Evolutionary conservation across 2,329 filamentous ascomycete species (phyloP).

Genomic region (Monosporascus sp.): DNA sequence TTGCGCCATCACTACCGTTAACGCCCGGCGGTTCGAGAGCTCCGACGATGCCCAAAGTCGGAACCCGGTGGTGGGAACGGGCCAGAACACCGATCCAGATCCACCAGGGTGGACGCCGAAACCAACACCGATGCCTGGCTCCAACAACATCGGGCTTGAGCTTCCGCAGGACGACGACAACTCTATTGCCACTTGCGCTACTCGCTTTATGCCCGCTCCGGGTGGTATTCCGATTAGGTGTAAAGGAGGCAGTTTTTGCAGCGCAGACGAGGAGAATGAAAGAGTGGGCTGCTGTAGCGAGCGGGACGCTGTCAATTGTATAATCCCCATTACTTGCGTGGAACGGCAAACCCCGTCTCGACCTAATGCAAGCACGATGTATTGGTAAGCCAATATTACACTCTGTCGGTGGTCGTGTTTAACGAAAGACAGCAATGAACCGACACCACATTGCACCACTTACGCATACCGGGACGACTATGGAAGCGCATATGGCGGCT

Average conservation of each 20-base stretch:
- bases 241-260: constrained; percentile 14
- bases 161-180: constrained; percentile 11
- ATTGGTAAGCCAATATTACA: constrained; percentile 16
- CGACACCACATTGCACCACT: background rate
- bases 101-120: constrained; percentile 21
- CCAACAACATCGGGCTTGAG: constrained; percentile 15
- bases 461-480: background rate
- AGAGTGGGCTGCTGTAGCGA: constrained; percentile 24
- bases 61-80: constrained; percentile 20
- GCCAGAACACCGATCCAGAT: constrained; percentile 14
- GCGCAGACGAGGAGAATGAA: constrained; percentile 6
- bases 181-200: constrained; percentile 13
- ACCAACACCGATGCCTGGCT: constrained; percentile 23
- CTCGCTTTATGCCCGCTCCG: background rate
- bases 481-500: background rate
- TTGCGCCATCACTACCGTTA: background rate
- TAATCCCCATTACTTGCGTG: constrained; percentile 23
- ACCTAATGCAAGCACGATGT: constrained; percentile 15
- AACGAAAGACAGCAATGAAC: constrained; percentile 14
- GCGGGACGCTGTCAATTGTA: constrained; percentile 15
- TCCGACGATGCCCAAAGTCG: constrained; percentile 5
- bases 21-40: background rate
- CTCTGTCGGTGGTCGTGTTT: constrained; percentile 3
- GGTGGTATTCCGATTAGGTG: constrained; percentile 11
- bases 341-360: constrained; percentile 10